A percentile compares a stretch with the other conserved stretches of the same genome.
Conservation (phyloP, 495 filamentous ascomycete species). For the Coniosporium apollinis region DNA sequence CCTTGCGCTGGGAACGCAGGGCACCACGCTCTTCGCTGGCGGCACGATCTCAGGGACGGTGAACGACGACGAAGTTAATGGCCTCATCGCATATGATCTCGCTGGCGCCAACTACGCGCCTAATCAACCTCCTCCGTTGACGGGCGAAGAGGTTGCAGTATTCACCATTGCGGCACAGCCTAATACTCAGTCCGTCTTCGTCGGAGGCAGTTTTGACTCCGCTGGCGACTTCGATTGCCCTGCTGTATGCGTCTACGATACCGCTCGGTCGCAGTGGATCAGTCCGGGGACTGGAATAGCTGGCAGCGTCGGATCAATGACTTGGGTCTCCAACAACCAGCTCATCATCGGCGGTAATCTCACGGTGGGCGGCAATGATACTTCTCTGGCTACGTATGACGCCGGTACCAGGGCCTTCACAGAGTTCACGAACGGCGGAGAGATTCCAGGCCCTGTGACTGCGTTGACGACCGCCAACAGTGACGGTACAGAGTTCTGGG, state of each 20-base stretch:
- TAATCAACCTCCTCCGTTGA: slow-evolving; percentile 53
- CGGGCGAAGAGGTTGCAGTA: slow-evolving; percentile 50
- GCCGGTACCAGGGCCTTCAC: slow-evolving; percentile 42
- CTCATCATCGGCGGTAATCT: slow-evolving; percentile 68
- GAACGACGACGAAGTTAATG: slow-evolving; percentile 43
- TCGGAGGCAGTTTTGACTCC: slow-evolving; percentile 63
- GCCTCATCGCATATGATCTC: slow-evolving; percentile 70
- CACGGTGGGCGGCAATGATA: slow-evolving; percentile 41
- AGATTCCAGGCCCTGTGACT: slow-evolving; percentile 63
- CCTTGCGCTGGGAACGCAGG: slow-evolving; percentile 47
- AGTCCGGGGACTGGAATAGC: slow-evolving; percentile 50
- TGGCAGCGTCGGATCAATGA: slow-evolving; percentile 52
- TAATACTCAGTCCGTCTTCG: slow-evolving; percentile 55
- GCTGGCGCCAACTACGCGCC: slow-evolving; percentile 36
- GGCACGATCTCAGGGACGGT: slow-evolving; percentile 59
- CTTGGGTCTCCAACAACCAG: slow-evolving; percentile 53
- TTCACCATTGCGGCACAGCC: slow-evolving; percentile 55
- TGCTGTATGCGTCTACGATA: slow-evolving; percentile 63
- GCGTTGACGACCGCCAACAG: slow-evolving; percentile 53
- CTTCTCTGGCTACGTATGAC: slow-evolving; percentile 62
- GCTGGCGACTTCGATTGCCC: slow-evolving; percentile 75
- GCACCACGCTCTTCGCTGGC: slow-evolving; percentile 62
- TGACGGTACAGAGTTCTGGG: slow-evolving; percentile 59
- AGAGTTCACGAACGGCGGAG: slow-evolving; percentile 41
- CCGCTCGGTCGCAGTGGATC: slow-evolving; percentile 52